phyloP scores from a whole-genome alignment of 2,329 filamentous ascomycete genomes.

The Beauveria pseudobassiana region DNA sequence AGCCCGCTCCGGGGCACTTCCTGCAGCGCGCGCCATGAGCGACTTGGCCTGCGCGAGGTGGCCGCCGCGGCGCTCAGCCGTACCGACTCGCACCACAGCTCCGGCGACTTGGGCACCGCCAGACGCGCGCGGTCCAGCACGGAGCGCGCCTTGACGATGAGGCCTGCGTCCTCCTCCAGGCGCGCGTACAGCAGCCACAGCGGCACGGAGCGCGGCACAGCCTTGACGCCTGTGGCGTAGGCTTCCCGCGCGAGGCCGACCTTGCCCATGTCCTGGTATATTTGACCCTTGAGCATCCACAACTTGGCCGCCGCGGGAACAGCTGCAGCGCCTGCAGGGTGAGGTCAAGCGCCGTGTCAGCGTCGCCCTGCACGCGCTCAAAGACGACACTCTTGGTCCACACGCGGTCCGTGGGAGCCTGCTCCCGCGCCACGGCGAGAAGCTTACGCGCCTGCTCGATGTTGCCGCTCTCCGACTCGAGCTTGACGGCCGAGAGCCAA shows the following conservation, averaged over 20 bases:
- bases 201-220: slow-evolving; percentile 73
- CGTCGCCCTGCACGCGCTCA: slow-evolving; percentile 75
- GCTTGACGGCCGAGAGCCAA: slow-evolving; percentile 91
- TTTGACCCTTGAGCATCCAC: slow-evolving; percentile 98
- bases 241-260: slow-evolving; percentile 81
- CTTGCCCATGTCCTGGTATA: slow-evolving; percentile 80
- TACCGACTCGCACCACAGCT: slow-evolving; percentile 90
- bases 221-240: slow-evolving; percentile 80
- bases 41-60: slow-evolving; percentile 80
- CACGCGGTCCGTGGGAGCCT: slow-evolving; percentile 90
- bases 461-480: slow-evolving; percentile 85
- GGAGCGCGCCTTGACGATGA: slow-evolving; percentile 84
- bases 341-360: slow-evolving; percentile 76
- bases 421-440: slow-evolving; percentile 71
- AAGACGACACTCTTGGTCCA: slow-evolving; percentile 96
- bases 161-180: slow-evolving; percentile 77
- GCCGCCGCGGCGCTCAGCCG: slow-evolving; percentile 78
- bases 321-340: slow-evolving; percentile 78
- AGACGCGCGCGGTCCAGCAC: slow-evolving; percentile 87
- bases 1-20: slow-evolving; percentile 83
- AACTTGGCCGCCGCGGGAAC: slow-evolving; percentile 79
- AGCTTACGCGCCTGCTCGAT: slow-evolving; percentile 75
- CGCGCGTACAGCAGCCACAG: slow-evolving; percentile 86
- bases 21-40: slow-evolving; percentile 89
- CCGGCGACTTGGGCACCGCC: slow-evolving; percentile 74